Evolutionary conservation across 2,329 filamentous ascomycete species (phyloP), one percentile per base, ranked within the genome.

Genomic region (Fusarium goolgardi): DNA sequence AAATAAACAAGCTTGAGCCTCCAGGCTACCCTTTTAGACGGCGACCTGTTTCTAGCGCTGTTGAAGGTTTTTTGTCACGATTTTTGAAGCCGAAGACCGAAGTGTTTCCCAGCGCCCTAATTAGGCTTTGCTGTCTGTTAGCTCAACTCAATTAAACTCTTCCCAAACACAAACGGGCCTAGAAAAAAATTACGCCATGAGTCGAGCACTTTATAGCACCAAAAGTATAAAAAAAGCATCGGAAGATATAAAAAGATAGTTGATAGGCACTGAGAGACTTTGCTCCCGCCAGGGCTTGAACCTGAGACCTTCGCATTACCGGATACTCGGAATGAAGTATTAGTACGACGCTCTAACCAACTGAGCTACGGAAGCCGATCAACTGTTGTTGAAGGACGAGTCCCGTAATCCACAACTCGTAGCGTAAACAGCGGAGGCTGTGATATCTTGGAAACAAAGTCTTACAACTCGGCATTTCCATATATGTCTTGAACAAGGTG

Each of bases 271-370:
- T 46, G 27, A 31, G 44, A 46, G 44, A 46, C 44, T 21, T 31
- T 46, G 44, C 44, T 46, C 44, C 44, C 44, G 44, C 44, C 44
- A 46, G 44, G 44, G 44, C 44, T 46, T 46, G 44, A 46, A 46
- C 44, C 44, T 46, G n/a, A n/a, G n/a, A n/a, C n/a, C n/a, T n/a
- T n/a, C n/a, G n/a, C n/a, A n/a, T n/a, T n/a, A n/a, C n/a, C n/a
- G n/a, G n/a, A n/a, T 21, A 46, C 16, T 46, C 44, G 16, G 44
- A 31, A 21, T 32, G 44, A 31, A 46, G 44, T 46, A 46, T 46
- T 46, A 46, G 44, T 46, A 46, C 44, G 44, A 46, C 44, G 44
- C 44, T 46, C 44, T 46, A 46, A 46, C 27, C n/a, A 46, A 46
- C 44, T 46, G 44, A 46, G 44, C 44, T 46, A 46, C 44, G 44